These are phyloP conservation scores for Powellomyces hirtus DNA, from an alignment of 192 early-diverging fungal genomes.

Conservation along the genomic window DNA sequence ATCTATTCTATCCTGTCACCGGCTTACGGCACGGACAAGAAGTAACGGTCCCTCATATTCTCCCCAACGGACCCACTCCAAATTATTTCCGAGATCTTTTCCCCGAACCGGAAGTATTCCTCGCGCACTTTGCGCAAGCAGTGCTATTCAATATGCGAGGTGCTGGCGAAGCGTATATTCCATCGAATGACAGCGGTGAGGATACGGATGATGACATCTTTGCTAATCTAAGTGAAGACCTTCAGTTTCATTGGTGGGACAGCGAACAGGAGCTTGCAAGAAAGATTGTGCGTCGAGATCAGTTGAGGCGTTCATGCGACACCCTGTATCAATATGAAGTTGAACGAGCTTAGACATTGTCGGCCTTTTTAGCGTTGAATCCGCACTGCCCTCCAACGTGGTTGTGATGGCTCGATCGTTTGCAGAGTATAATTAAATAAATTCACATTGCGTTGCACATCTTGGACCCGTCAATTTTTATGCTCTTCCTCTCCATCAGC, in stretches of 20 bases:
- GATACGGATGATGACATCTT: slow-evolving; percentile 6
- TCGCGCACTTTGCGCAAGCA: slow-evolving; percentile 15
- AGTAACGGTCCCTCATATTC: background rate
- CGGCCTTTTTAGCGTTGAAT: too few relatives aligned
- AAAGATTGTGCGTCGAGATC: background rate
- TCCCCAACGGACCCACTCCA: background rate
- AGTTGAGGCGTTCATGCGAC: slow-evolving; percentile 17
- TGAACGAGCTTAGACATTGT: too few relatives aligned
- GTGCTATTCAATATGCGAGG: slow-evolving; percentile 5
- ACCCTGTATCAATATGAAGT: too few relatives aligned
- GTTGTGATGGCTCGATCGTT: too few relatives aligned
- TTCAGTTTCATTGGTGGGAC: background rate
- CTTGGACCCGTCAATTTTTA: too few relatives aligned
- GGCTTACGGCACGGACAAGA: slow-evolving; percentile 6
- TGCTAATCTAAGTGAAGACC: background rate
- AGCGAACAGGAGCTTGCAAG: background rate
- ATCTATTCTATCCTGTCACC: slow-evolving; percentile 11
- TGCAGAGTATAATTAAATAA: too few relatives aligned
- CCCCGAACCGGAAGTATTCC: background rate
- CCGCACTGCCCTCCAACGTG: too few relatives aligned
- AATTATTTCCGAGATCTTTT: slow-evolving; percentile 11
- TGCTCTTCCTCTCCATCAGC: too few relatives aligned
- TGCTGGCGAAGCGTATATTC: background rate
- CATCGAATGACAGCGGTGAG: background rate
- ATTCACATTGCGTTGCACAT: too few relatives aligned